Conservation (phyloP, 2,329 filamentous ascomycete species). For the Fusarium sp. region DNA sequence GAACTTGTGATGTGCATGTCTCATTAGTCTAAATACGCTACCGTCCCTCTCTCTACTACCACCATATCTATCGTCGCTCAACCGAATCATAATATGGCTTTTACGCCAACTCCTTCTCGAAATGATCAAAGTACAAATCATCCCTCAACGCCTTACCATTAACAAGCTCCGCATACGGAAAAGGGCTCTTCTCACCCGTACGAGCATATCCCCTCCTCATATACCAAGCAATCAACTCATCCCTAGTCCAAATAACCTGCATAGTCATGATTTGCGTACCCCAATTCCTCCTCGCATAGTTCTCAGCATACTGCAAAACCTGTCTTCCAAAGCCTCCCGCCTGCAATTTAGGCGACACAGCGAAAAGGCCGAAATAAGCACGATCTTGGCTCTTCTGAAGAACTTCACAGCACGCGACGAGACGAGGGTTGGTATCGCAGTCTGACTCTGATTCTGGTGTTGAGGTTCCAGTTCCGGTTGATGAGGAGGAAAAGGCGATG, state of each 20-base stretch:
- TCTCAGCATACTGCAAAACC: slow-evolving; percentile 56
- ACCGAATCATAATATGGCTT: not conserved
- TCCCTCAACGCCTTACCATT: slow-evolving; percentile 53
- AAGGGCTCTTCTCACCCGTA: slow-evolving; percentile 54
- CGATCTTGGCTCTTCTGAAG: slow-evolving; percentile 41
- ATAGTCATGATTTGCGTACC: slow-evolving; percentile 54
- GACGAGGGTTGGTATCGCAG: slow-evolving; percentile 32
- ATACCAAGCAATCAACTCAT: slow-evolving; percentile 61
- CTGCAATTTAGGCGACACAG: slow-evolving; percentile 57
- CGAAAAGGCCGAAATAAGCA: slow-evolving; percentile 61
- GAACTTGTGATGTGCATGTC: not conserved
- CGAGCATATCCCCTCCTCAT: slow-evolving; percentile 54
- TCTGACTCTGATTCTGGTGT: slow-evolving; percentile 18
- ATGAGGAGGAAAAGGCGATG: slow-evolving; percentile 42
- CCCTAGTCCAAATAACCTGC: slow-evolving; percentile 56
- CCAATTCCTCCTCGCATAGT: slow-evolving; percentile 49
- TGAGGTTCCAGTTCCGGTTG: slow-evolving; percentile 8
- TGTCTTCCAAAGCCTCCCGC: slow-evolving; percentile 56
- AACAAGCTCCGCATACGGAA: slow-evolving; percentile 54
- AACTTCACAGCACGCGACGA: slow-evolving; percentile 60
- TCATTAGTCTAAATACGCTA: not conserved
- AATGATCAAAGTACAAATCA: slow-evolving; percentile 56
- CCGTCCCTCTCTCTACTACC: not conserved
- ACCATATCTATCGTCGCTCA: not conserved
- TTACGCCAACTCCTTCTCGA: slow-evolving; percentile 53